Evolutionary conservation across 2,329 filamentous ascomycete genomes (phyloP).

Genomic region (Neopestalotiopsis clavispora): DNA sequence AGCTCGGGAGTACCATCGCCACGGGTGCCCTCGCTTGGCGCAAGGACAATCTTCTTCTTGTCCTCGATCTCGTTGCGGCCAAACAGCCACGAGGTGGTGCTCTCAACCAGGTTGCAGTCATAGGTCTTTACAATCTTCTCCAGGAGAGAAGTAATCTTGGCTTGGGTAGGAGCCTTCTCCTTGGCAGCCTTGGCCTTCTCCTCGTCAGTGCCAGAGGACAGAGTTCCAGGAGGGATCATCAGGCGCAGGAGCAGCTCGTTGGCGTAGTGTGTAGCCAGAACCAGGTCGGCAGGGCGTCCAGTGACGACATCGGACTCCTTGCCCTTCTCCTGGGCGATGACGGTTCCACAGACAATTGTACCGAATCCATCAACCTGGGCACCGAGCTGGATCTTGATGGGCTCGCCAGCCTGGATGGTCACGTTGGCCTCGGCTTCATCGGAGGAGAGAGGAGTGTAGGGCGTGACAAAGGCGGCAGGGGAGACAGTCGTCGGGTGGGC

Average conservation of each 20-base stretch:
- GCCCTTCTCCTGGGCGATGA: conserved; percentile 71
- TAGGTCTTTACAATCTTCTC: conserved; percentile 93
- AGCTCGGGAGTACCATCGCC: conserved; percentile 89
- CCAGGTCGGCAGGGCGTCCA: conserved; percentile 82
- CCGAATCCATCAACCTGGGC: conserved; percentile 98
- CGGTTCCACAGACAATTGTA: conserved; percentile 92
- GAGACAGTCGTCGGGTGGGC: conserved; percentile 95
- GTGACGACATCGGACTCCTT: conserved; percentile 68
- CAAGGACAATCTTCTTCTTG: conserved; percentile 95
- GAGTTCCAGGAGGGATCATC: conserved; percentile 87
- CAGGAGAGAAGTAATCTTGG: conserved; percentile 83
- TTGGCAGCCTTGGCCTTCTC: conserved; percentile 91
- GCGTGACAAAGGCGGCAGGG: conserved; percentile 91
- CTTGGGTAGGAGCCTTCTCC: conserved; percentile 82
- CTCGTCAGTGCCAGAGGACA: conserved; percentile 85
- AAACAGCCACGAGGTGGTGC: conserved; percentile 97
- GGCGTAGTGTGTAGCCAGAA: conserved; percentile 91
- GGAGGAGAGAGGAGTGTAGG: conserved; percentile 89
- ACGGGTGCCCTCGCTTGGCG: conserved; percentile 84
- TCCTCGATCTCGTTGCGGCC: conserved; percentile 97
- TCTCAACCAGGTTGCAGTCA: conserved; percentile 92
- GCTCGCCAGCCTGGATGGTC: conserved; percentile 82
- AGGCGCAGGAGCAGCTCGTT: conserved; percentile 93
- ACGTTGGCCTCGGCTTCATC: conserved; percentile 83
- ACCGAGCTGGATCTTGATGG: conserved; percentile 98